A percentile compares a stretch with the other conserved stretches of the same genome.
Conservation (phyloP, 305 asterid genomes). For the Andrographis paniculata region DNA sequence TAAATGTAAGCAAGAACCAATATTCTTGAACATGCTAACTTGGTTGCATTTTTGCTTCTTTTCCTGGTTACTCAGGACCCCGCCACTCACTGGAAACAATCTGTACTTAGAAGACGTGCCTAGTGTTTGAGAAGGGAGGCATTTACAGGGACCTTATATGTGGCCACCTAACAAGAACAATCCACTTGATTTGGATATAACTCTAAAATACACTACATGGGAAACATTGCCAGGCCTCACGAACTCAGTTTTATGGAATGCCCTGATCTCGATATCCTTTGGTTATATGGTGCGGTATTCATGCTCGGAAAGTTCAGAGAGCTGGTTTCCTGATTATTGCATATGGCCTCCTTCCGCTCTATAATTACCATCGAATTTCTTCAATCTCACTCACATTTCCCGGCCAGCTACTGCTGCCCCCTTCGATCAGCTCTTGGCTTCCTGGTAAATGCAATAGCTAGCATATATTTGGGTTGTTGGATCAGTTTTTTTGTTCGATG, state of each 20-base stretch:
- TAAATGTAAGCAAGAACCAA: no score
- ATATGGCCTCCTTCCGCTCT: no score
- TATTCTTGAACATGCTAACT: no score
- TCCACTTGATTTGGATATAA: conserved; percentile 85
- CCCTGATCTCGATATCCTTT: conserved; percentile 35
- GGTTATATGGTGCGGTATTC: conserved; percentile 1
- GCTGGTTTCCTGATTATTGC: background rate
- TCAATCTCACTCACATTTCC: no score
- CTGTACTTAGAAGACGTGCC: conserved; percentile 88
- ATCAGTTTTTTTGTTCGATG: no score
- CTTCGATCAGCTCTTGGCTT: no score
- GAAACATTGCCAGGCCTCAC: conserved; percentile 48
- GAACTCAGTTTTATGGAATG: conserved; percentile 73
- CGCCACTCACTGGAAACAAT: conserved; percentile 90
- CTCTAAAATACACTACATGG: conserved; percentile 70
- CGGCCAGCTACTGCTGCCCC: no score
- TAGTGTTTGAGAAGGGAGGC: conserved; percentile 72
- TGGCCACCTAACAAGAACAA: conserved; percentile 86
- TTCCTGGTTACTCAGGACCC: conserved; percentile 54
- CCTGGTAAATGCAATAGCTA: no score
- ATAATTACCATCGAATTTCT: no score
- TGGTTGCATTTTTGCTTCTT: background rate
- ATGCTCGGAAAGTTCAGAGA: conserved; percentile 9
- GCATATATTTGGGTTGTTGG: no score
- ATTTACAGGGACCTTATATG: conserved; percentile 56